phyloP scores from a whole-genome alignment of 2,329 filamentous ascomycete species.

The Xylaria sp. region DNA sequence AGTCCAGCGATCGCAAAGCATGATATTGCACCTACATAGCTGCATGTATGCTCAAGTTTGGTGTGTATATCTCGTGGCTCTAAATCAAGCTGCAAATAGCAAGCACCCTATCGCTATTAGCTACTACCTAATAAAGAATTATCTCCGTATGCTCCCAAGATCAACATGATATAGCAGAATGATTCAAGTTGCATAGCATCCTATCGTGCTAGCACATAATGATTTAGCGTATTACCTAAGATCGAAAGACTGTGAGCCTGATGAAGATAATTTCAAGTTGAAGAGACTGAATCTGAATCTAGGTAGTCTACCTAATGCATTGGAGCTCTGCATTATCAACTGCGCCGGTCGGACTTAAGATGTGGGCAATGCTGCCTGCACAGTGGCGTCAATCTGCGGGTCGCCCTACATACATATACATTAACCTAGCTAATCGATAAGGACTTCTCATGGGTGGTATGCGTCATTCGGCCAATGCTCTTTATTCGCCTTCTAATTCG shows the following conservation, averaged over 20 bases:
- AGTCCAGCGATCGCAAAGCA: background rate
- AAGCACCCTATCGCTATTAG: background rate
- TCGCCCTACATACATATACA: background rate
- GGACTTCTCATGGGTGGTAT: conserved; percentile 5
- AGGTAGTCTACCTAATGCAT: no score
- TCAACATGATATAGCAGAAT: background rate
- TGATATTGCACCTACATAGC: background rate
- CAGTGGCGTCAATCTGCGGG: background rate
- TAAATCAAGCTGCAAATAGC: background rate
- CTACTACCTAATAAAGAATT: background rate
- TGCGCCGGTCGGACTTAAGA: no score
- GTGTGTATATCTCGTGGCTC: background rate
- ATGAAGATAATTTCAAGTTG: no score
- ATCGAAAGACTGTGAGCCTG: no score
- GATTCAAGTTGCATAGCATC: background rate
- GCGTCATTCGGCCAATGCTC: conserved; percentile 28
- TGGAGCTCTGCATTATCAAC: no score
- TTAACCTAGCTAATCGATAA: conserved; percentile 18
- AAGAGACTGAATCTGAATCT: no score
- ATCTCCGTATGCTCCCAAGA: background rate
- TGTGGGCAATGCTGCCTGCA: no score
- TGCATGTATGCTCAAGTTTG: background rate
- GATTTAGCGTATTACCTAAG: no score
- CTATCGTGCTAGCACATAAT: no score
- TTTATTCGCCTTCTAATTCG: background rate